Evolutionary conservation across 2,329 filamentous ascomycete genomes (phyloP), one percentile per base, ranked within the genome.

Genomic region (Amauroascus verrucosus): DNA sequence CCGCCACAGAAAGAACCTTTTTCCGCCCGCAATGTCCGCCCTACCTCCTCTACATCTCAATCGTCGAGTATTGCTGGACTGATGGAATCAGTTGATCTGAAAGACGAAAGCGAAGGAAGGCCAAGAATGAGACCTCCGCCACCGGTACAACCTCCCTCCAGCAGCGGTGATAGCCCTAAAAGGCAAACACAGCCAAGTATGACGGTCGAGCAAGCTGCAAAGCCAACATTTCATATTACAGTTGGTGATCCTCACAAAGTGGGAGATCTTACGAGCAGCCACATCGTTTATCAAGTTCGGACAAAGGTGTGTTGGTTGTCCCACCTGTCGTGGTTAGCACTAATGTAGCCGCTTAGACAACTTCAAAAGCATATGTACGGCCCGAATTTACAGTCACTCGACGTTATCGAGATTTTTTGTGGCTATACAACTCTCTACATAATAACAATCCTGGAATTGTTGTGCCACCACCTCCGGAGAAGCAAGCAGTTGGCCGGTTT

Each of bases 221-320:
- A 95, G 71, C 93, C 93, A 4, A 85, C 76, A 40, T 98, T 97
- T 70, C 76, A 87, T 48, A 97, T 98, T 63, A 83, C 79, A 2
- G 93, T 98, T 20, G 93, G 93, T 54, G 93, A 98, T 71, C 93
- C 93, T 53, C 90, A 96, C 72, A 98, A 97, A 74, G 91, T 98
- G 60, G 93, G 93, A 56, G 93, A 97, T 70, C 71, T 97, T 67
- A 96, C 93, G 7, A 95, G 87, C 69, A 95, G 90, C 58, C 93
- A 98, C 70, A 98, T 95, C 59, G 93, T 97, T 46, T 98, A 98
- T 72, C 88, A 88, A 63, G 93, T 98, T 59, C 81, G 86, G 64
- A 98, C 93, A 55, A 93, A 86, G 82, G 88, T 93, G 77, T 56
- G 68, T 55, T 28, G 22, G 14, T 6, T 37, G 48, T 44, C 22